Conservation (phyloP, 163 green algal species). For the Chloromonas sp. region DNA sequence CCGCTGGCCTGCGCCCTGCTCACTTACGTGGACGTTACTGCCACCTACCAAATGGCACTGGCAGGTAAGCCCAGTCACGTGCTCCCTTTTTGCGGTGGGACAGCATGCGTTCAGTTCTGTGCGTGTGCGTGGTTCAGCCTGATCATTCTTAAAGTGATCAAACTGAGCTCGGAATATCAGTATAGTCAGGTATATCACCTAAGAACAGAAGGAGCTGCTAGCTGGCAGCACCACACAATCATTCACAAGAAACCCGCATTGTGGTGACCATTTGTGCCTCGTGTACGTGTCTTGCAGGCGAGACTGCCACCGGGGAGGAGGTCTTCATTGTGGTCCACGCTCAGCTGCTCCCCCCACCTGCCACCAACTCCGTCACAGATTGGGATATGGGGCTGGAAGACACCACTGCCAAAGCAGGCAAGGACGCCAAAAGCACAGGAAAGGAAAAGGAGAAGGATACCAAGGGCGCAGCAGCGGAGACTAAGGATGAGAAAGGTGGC, state of each 20-base stretch:
- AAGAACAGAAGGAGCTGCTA: not conserved
- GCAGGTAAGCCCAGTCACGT: not conserved
- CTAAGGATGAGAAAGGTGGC: too few relatives aligned
- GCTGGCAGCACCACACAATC: not conserved
- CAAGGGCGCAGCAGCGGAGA: not conserved
- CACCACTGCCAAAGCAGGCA: not conserved
- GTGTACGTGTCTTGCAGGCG: not conserved
- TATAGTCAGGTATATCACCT: not conserved
- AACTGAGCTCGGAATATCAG: too few relatives aligned
- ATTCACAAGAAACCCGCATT: not conserved
- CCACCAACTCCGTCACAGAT: not conserved
- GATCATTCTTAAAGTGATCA: not conserved
- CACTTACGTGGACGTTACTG: not conserved
- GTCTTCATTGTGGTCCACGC: not conserved
- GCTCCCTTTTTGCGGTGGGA: not conserved
- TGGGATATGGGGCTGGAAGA: not conserved
- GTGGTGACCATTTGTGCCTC: not conserved
- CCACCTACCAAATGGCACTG: not conserved
- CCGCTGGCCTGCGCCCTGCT: conserved; percentile 1
- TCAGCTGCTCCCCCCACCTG: not conserved
- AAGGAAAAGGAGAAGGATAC: not conserved
- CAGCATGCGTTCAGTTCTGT: not conserved
- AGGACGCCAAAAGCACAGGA: too few relatives aligned
- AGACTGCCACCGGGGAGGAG: not conserved
- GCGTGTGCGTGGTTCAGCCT: not conserved